phyloP scores from a whole-genome alignment of 805 yeast species.

The Hanseniaspora vineae region DNA sequence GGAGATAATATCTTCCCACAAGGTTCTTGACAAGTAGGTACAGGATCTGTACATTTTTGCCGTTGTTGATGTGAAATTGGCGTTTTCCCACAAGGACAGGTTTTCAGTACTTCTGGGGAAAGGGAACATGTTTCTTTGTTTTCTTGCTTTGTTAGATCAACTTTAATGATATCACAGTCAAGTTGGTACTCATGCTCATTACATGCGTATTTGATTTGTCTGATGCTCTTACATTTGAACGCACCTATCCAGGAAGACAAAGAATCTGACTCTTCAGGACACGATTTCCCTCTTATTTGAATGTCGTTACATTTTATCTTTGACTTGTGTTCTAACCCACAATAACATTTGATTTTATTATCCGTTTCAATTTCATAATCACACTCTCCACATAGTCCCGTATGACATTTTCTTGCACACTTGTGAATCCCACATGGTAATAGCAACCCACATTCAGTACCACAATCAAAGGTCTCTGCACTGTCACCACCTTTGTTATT shows the following conservation, averaged over 20 bases:
- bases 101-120: conserved; percentile 44
- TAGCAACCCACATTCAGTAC: conserved; percentile 41
- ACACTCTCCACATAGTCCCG: conserved; percentile 77
- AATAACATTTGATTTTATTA: conserved; percentile 46
- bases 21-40: conserved; percentile 56
- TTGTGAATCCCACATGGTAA: conserved; percentile 63
- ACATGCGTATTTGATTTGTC: conserved; percentile 47
- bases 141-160: conserved; percentile 6
- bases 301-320: conserved; percentile 31
- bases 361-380: conserved; percentile 25
- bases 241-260: conserved; percentile 35
- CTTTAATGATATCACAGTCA: conserved; percentile 18
- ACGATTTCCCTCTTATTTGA: conserved; percentile 28
- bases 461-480: conserved; percentile 30
- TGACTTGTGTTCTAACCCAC: conserved; percentile 43
- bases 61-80: conserved; percentile 32
- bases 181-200: conserved; percentile 48
- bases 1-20: conserved; percentile 47
- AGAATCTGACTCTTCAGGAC: background rate
- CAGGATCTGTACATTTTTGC: conserved; percentile 55
- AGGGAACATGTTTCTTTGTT: conserved; percentile 35
- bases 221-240: conserved; percentile 32
- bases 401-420: conserved; percentile 56
- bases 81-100: conserved; percentile 75
- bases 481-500: no score